Conservation (phyloP, 2,329 filamentous ascomycete genomes). For the Arthrocladium fulminans region DNA sequence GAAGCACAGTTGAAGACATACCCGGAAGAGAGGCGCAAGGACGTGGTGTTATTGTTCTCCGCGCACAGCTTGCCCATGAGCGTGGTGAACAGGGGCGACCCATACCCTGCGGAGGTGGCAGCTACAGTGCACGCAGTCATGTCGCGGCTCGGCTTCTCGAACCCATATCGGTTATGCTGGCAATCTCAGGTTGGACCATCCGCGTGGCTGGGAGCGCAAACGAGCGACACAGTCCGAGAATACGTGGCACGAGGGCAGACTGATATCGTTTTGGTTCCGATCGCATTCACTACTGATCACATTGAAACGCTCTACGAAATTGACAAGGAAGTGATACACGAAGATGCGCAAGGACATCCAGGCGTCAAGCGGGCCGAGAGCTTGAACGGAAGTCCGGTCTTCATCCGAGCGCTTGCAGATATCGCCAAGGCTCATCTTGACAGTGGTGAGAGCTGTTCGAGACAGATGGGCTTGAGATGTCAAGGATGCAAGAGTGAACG, state of each 20-base stretch:
- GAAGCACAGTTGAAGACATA: constrained; percentile 77
- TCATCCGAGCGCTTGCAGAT: constrained; percentile 82
- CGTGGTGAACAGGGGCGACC: constrained; percentile 90
- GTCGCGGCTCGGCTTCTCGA: constrained; percentile 74
- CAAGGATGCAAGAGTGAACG: constrained; percentile 86
- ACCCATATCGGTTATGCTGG: constrained; percentile 92
- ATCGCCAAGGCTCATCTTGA: constrained; percentile 73
- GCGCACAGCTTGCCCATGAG: constrained; percentile 95
- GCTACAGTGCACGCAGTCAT: constrained; percentile 97
- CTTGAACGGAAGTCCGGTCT: constrained; percentile 80
- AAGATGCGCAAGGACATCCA: constrained; percentile 54
- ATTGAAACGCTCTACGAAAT: constrained; percentile 95
- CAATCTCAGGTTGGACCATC: constrained; percentile 95
- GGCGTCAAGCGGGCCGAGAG: constrained; percentile 88
- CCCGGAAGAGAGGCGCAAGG: constrained; percentile 65
- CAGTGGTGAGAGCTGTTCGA: constrained; percentile 61
- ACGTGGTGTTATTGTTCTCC: constrained; percentile 84
- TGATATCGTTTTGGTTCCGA: constrained; percentile 82
- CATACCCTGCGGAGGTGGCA: constrained; percentile 90
- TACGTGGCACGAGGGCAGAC: constrained; percentile 88
- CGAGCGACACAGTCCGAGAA: constrained; percentile 73
- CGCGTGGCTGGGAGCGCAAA: constrained; percentile 93
- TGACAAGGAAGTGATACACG: constrained; percentile 88
- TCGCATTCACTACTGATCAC: constrained; percentile 97
- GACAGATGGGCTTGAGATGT: constrained; percentile 83